Conservation (phyloP, 352 stramenopile genomes). For the Aphanomyces euteiches region DNA sequence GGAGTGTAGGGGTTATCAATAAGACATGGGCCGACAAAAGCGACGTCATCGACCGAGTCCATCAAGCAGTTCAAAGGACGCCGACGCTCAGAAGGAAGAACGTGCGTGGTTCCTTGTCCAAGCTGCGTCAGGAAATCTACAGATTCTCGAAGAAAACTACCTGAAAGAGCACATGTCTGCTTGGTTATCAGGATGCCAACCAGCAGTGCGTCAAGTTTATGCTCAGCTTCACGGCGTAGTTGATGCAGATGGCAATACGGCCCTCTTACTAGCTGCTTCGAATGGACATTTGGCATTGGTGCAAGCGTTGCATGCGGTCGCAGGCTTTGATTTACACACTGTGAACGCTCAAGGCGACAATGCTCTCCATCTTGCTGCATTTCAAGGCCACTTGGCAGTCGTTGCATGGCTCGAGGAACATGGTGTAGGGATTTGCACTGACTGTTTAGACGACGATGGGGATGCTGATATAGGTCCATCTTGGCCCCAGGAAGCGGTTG, state of each 20-base stretch:
- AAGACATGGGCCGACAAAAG: too few relatives aligned
- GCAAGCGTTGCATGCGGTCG: conserved; percentile 2
- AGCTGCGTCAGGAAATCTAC: background rate
- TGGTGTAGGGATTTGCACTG: conserved; percentile 8
- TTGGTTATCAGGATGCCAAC: background rate
- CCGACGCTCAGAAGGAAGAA: background rate
- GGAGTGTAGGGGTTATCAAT: too few relatives aligned
- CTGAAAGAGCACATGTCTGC: background rate
- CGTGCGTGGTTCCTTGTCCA: conserved; percentile 5
- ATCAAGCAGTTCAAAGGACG: background rate
- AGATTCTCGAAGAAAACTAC: background rate
- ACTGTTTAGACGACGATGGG: background rate
- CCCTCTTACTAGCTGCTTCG: conserved; percentile 5
- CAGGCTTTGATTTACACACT: conserved; percentile 10
- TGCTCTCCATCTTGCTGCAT: conserved; percentile 20
- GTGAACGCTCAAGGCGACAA: conserved; percentile 17
- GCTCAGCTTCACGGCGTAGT: background rate
- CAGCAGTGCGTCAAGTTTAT: background rate
- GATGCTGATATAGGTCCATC: background rate
- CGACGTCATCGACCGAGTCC: background rate
- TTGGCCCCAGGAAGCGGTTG: background rate
- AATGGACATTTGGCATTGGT: conserved; percentile 9
- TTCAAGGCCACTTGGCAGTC: conserved; percentile 16
- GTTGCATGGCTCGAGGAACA: conserved; percentile 19
- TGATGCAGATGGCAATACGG: conserved; percentile 20